Evolutionary conservation across 805 yeast genomes (phyloP), one percentile per base, ranked within the genome.

Genomic region (Kodamaea lidongshanica): DNA sequence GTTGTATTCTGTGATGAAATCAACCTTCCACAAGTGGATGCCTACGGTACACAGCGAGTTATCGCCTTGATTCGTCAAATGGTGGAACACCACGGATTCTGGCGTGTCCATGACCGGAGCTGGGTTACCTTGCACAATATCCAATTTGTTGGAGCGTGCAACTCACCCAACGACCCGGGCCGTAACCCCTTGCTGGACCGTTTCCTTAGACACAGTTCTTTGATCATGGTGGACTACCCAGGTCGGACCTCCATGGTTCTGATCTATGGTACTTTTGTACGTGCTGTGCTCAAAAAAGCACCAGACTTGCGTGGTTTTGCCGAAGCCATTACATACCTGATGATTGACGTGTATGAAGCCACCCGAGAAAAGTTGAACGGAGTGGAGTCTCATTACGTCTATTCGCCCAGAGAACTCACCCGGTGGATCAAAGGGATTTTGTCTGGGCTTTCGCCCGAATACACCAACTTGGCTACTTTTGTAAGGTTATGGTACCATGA

Each of bases 91-190:
- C 52, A 61, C 1, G 96, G 96, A 0, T 89, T 86, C 48, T 86
- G 95, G 92, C 65, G 74, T 28, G 54, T 67, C 0, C 45, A 54
- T 7, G 74, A 72, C 16, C 62, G 66, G 27, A 65, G 65, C 15
- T 89, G 96, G 95, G 74, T 88, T 1, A 40, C 59, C 0, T 37
- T 86, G 6, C 59, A 66, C 11, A 67, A 77, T 26, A 64, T 89
- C 16, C 94, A 82, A 46, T 67, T 89, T 56, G 92, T 87, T n/a
- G 96, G 94, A 6, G 96, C 97, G 0, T 89, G 97, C 52, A 89
- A 89, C 46, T 92, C 96, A 1, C 79, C 95, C 0, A 66, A 77
- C 1, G 94, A 83, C 52, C 72, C 76, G 3, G 95, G 96, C 0
- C 66, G 97, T 37, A 59, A 68, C 7, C 50, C 48, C 3, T 47